phyloP scores from a whole-genome alignment of 2,329 filamentous ascomycete genomes.

The Fonsecaea monophora region DNA sequence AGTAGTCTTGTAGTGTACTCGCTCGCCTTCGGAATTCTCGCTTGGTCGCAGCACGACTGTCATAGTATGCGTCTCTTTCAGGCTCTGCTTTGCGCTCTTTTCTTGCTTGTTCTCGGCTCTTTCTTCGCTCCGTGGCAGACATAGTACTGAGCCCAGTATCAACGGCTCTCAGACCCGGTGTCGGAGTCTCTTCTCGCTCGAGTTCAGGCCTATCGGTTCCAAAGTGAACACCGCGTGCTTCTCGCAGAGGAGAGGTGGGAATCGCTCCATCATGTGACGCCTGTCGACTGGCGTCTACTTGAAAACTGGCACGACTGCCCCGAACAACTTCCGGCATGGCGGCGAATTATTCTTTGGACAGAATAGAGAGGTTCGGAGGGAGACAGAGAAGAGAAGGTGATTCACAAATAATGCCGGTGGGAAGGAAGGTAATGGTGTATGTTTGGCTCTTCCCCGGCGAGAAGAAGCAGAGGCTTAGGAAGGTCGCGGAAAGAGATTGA shows the following conservation, averaged over 20 bases:
- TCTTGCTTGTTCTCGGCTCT: conserved; percentile 26
- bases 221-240: conserved; percentile 34
- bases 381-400: conserved; percentile 1
- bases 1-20: conserved; percentile 41
- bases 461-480: not conserved
- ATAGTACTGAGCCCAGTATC: conserved; percentile 31
- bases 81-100: conserved; percentile 33
- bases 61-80: conserved; percentile 39
- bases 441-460: conserved; percentile 1
- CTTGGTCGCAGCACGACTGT: conserved; percentile 42
- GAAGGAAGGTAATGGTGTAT: not conserved
- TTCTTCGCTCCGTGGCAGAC: conserved; percentile 27
- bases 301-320: conserved; percentile 36
- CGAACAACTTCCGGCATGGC: conserved; percentile 39
- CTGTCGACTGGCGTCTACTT: conserved; percentile 25
- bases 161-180: conserved; percentile 19
- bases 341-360: not conserved
- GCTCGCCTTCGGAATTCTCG: conserved; percentile 39
- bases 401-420: not conserved
- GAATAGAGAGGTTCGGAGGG: not conserved
- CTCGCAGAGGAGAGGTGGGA: conserved; percentile 24
- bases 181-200: conserved; percentile 21
- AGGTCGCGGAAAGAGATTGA: conserved; percentile 20
- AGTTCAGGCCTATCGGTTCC: conserved; percentile 22
- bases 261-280: conserved; percentile 5